Evolutionary conservation across 768 basidiomycete genomes (phyloP).

Genomic region (Trametes maxima): DNA sequence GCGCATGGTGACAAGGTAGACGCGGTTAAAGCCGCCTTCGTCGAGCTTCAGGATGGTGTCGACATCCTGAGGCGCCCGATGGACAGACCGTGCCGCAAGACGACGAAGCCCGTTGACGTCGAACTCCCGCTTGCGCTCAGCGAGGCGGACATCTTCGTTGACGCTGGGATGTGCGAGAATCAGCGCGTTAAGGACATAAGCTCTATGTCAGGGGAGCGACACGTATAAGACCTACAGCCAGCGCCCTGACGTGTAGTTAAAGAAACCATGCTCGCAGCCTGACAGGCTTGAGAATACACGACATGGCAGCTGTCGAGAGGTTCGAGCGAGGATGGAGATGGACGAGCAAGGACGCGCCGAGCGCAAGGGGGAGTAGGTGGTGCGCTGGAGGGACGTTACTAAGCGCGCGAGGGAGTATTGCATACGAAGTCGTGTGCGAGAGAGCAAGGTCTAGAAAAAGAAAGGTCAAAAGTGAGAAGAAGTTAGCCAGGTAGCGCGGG

Average conservation of each 20-base stretch:
- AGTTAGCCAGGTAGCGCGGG: too few relatives aligned
- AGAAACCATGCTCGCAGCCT: slow-evolving; percentile 18
- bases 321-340: too few relatives aligned
- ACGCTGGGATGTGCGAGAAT: slow-evolving; percentile 12
- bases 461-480: too few relatives aligned
- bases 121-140: slow-evolving; percentile 47
- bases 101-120: slow-evolving; percentile 44
- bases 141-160: slow-evolving; percentile 43
- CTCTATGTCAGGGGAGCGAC: not conserved
- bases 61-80: slow-evolving; percentile 41
- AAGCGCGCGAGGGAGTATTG: too few relatives aligned
- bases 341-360: too few relatives aligned
- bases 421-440: too few relatives aligned
- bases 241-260: slow-evolving; percentile 31
- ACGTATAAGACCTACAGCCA: slow-evolving; percentile 30
- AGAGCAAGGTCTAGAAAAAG: too few relatives aligned
- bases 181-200: not conserved
- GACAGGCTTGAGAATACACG: too few relatives aligned
- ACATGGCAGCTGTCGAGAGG: too few relatives aligned
- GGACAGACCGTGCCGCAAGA: slow-evolving; percentile 48
- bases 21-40: slow-evolving; percentile 42
- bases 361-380: too few relatives aligned
- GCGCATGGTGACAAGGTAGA: slow-evolving; percentile 34
- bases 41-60: slow-evolving; percentile 43
- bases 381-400: too few relatives aligned